Conservation (phyloP, 2,329 filamentous ascomycete species). For the Beauveria caledonica region DNA sequence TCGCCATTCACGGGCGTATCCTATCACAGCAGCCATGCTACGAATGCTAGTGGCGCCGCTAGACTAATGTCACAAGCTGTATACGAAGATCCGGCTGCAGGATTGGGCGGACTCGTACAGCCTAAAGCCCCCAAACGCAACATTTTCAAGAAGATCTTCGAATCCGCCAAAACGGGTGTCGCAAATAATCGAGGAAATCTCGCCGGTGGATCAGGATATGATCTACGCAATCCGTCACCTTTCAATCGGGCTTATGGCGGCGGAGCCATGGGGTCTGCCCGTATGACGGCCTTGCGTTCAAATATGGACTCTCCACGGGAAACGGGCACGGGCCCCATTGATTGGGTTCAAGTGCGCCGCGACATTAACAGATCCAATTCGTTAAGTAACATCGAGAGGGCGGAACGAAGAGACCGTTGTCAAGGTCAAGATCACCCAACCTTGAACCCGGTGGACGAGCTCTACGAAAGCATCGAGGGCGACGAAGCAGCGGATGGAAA, state of each 20-base stretch:
- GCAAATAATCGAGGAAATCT: constrained; percentile 84
- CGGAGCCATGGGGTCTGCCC: constrained; percentile 23
- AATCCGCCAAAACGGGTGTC: constrained; percentile 87
- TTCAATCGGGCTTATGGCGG: constrained; percentile 28
- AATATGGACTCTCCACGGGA: constrained; percentile 54
- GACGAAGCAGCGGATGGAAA: constrained; percentile 83
- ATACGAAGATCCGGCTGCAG: constrained; percentile 55
- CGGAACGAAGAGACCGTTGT: constrained; percentile 79
- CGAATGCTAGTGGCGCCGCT: constrained; percentile 34
- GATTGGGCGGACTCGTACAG: constrained; percentile 68
- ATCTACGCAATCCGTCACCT: constrained; percentile 34
- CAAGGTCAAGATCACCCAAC: constrained; percentile 91
- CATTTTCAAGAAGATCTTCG: constrained; percentile 92
- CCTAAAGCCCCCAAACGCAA: constrained; percentile 77
- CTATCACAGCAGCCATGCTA: constrained; percentile 83
- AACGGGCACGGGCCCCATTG: constrained; percentile 49
- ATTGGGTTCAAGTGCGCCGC: constrained; percentile 96
- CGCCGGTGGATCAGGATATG: constrained; percentile 44
- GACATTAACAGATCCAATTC: constrained; percentile 96
- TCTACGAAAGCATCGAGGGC: constrained; percentile 77
- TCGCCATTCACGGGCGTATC: constrained; percentile 70
- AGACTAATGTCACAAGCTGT: constrained; percentile 59
- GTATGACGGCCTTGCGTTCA: constrained; percentile 27
- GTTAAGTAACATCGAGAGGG: constrained; percentile 76
- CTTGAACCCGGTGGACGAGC: constrained; percentile 80